Base-by-base conservation (phyloP, 2,329 filamentous ascomycete species). In the Colletotrichum sp. region DNA sequence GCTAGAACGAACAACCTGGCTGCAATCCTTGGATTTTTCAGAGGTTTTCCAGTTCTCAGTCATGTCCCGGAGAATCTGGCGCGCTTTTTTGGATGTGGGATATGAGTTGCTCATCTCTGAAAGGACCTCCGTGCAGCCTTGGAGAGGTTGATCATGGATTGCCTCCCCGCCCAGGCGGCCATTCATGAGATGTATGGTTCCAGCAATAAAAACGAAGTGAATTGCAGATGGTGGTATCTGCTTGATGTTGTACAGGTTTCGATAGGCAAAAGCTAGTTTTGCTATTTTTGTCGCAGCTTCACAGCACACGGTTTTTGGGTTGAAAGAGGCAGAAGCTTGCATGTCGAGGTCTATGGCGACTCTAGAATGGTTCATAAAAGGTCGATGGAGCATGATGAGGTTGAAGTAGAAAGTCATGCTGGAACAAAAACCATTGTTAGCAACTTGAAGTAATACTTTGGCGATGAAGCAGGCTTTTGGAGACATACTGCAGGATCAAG, bases 371-470 rank as follows among this genome's bases (percentile, higher is more conserved):
- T 52, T 34, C 2, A 74, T 16, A 10, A 74, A 76, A 5, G 74
- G 71, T 10, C 74, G 74, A 15, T 76, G 70, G 2, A 76, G 74
- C 5, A 74, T 55, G 4, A 76, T 43, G 6, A 69, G 34, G 26
- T 16, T 55, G 18, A 74, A 74, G 18, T 74, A 74, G 8, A 76
- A 69, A 1, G 18, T 69, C 70, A 76, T 74, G 8, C 74, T 76
- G 8, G 2, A 6, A 60, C 3, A 8, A 7, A 15, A 1, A 24
- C 15, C 9, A 9, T 18, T 16, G 5, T 43, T 3, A 34, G 24
- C 24, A 12, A 2, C 6, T 10, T 10, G 5, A 2, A 28, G 30
- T 30, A 1, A 26, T 57, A 2, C 12, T 24, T 57, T 10, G 12
- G 52, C 5, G 6, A 34, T 32, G 2, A n/a, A 9, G 18, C 38